Base-by-base conservation (phyloP, 352 stramenopile species). In the Pythium monospermum region DNA sequence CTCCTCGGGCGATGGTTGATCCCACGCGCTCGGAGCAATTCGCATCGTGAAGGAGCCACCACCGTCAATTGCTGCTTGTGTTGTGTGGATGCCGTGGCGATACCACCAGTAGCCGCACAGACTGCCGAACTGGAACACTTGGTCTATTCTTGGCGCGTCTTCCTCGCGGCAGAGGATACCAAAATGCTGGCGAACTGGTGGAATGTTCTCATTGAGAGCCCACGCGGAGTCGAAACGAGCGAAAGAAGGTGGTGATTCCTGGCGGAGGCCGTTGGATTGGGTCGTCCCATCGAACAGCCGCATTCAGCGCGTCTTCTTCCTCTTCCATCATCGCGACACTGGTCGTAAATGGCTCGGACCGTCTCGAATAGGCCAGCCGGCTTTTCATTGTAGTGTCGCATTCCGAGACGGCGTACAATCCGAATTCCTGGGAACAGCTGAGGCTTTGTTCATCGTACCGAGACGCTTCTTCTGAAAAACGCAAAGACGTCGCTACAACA, bases 171-270 rank as follows among this genome's bases (percentile, higher is more conserved):
- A n/a, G n/a, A n/a, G n/a, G n/a, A n/a, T n/a, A n/a, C n/a, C n/a
- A n/a, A n/a, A n/a, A n/a, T n/a, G n/a, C n/a, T n/a, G n/a, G n/a
- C n/a, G n/a, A n/a, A n/a, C n/a, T n/a, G n/a, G n/a, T n/a, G n/a
- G n/a, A n/a, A n/a, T n/a, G n/a, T n/a, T n/a, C n/a, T n/a, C n/a
- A n/a, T n/a, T n/a, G n/a, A n/a, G n/a, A n/a, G n/a, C n/a, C n/a
- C n/a, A n/a, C n/a, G n/a, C 27, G 41, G 38, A 46, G 38, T 33
- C 31, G 31, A 37, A 58, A 51, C 1, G 50, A 58, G n/a, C 18
- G 22, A 19, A 58, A 58, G 23, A 58, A 58, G 1, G 22, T 39
- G 8, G 36, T 26, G 23, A 58, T 50, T 4, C 40, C 22, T 15
- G 28, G 15, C 21, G n/a, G 13, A n/a, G n/a, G n/a, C n/a, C n/a